Conservation (phyloP, 2,329 filamentous ascomycete genomes). For the Aaosphaeria arxii region DNA sequence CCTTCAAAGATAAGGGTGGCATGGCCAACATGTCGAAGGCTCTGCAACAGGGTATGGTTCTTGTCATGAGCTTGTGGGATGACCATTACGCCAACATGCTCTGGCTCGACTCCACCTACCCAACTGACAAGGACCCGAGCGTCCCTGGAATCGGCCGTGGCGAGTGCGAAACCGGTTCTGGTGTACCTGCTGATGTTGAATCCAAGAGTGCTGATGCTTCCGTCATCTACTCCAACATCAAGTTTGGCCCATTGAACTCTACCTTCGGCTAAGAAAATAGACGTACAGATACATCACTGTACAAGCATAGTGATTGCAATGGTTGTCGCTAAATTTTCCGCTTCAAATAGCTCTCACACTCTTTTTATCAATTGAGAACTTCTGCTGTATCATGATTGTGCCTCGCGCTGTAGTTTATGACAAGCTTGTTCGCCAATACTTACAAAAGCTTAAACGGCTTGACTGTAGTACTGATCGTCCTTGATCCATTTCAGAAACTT, state of each 20-base stretch:
- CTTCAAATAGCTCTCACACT: too few species aligned
- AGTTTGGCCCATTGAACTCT: slow-evolving; percentile 12
- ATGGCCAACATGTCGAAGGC: slow-evolving; percentile 16
- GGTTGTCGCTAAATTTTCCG: too few species aligned
- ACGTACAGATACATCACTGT: neutral
- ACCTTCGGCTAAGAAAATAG: slow-evolving; percentile 8
- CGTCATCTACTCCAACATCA: slow-evolving; percentile 17
- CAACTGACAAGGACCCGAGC: slow-evolving; percentile 28
- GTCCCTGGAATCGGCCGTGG: slow-evolving; percentile 11
- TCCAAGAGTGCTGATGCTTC: slow-evolving; percentile 3
- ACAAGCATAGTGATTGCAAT: too few species aligned
- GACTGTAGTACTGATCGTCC: neutral
- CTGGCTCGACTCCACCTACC: slow-evolving; percentile 66
- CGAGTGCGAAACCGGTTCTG: slow-evolving; percentile 8
- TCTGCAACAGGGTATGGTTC: slow-evolving; percentile 52
- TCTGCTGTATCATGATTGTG: too few species aligned
- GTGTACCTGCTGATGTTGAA: slow-evolving; percentile 15
- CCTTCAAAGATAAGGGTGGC: slow-evolving; percentile 51
- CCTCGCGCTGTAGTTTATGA: too few species aligned
- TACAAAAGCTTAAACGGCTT: too few species aligned
- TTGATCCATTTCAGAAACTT: too few species aligned
- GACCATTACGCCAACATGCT: slow-evolving; percentile 65
- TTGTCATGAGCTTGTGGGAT: slow-evolving; percentile 59
- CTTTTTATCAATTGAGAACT: too few species aligned
- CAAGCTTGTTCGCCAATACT: too few species aligned